Base-by-base conservation (phyloP, 805 yeast genomes). In the Candida cerambycidarum region DNA sequence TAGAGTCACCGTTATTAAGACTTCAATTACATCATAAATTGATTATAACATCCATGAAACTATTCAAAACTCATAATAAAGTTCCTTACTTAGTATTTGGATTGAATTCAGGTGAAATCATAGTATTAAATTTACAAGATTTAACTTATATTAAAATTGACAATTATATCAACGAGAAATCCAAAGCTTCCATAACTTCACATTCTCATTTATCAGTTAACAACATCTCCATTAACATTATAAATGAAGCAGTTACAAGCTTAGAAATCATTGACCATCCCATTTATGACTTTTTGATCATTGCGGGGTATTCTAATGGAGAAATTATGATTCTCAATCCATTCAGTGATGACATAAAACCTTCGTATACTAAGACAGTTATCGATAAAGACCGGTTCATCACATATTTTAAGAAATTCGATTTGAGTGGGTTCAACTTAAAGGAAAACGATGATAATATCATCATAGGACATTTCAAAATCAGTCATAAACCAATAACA, bases 241-340 rank as follows among this genome's bases (percentile, higher is more conserved):
- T 41, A 10, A 43, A 42, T 30, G 46, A 49, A 11, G 43, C 56
- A 0, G 56, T 57, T 6, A 57, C 67, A 2, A 53, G 61, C 25
- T 19, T 59, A 7, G 60, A 61, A n/a, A 50, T 49, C 17, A 55
- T 54, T 25, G 32, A 54, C 51, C 48, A 55, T 58, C 68, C 73
- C 0, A 52, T 55, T 11, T 59, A 66, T 51, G 80, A 76, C 3
- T 57, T 67, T 19, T 70, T 71, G 46, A 73, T 83, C 11, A 63
- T 77, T 10, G 83, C 75, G 2, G 88, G 84, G 1, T 82, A 72
- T 53, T 68, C 79, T 19, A 81, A 82, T 61, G 92, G 92, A 2
- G 78, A 79, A 39, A 62, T 82, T 3, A 59, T 73, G 33, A 58
- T 80, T 3, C 71, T 80, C 40, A 76, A 76, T 51, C 67, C 69